Base-by-base conservation (phyloP, 225 moss, liverwort and hornwort species). In the Pseudisothecium myosuroides region DNA sequence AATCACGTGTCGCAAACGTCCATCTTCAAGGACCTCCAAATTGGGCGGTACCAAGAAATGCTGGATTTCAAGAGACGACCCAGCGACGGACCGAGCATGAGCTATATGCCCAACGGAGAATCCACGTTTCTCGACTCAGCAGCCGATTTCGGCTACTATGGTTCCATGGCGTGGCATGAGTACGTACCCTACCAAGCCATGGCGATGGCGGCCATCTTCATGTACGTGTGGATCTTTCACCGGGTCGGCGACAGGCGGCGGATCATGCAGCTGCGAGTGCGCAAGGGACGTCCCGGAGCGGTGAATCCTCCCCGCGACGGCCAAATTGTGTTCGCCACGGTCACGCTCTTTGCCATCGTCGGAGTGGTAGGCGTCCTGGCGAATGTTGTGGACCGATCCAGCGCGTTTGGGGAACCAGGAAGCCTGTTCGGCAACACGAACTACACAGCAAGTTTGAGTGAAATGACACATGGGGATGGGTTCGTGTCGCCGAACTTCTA, bases 141-240 rank as follows among this genome's bases (percentile, higher is more conserved):
- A 29, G 50, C 23, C 61, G 88, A 76, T 34, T 27, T 88, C 20
- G 22, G 11, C 2, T 89, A 87, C 32, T 90, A 83, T 36, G 34
- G 2, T n/a, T 45, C 7, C 41, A 89, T 86, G 90, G 81, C 84
- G 62, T 91, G 66, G 92, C 68, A 59, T 23, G 86, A 45, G 62
- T 66, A 90, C 47, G 37, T 92, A 27, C 92, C 90, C 5, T 92
- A 92, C 76, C 90, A 92, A 55, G 90, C 88, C 63, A 87, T 84
- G 88, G 55, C 87, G 2, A 82, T 58, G 85, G 39, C 82, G 75
- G 87, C 89, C 58, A 85, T 91, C 80, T 89, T 92, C 87, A 89
- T 92, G 85, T 89, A 89, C 77, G 83, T 87, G 28, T 92, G 89
- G 90, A 76, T 89, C n/a, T 81, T 90, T 39, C 89, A 91, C 82